Percentiles rank a stretch among this genome's conserved stretches.
Evolutionary conservation across 108 stramenopile species (phyloP).

Genomic region (Asterionellopsis glacialis): DNA sequence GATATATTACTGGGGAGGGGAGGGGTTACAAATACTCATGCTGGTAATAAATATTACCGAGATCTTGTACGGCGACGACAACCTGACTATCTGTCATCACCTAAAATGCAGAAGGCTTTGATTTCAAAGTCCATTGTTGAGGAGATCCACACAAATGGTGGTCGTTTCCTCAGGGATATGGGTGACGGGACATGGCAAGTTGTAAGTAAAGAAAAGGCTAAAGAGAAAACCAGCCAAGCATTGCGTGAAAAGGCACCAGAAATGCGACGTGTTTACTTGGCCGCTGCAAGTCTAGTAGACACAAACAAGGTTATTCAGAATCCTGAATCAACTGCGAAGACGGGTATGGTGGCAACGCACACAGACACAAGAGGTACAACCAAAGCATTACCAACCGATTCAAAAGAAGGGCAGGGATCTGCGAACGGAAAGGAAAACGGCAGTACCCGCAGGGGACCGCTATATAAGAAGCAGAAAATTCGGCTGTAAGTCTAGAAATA

Average conservation of each 20-base stretch:
- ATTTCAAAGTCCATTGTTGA: neutral
- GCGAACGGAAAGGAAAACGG: too few relatives aligned
- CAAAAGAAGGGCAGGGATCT: too few relatives aligned
- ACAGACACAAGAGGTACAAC: too few relatives aligned
- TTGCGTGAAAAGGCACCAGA: slow-evolving; percentile 71
- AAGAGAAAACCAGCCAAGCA: slow-evolving; percentile 67
- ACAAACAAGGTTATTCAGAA: too few relatives aligned
- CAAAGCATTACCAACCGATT: too few relatives aligned
- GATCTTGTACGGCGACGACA: slow-evolving; percentile 13
- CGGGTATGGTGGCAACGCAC: too few relatives aligned
- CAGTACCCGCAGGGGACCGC: too few relatives aligned
- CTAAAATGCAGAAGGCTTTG: neutral
- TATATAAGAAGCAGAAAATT: too few relatives aligned
- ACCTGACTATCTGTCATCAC: neutral
- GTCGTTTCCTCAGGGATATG: slow-evolving; percentile 11
- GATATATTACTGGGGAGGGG: slow-evolving; percentile 69
- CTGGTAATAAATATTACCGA: slow-evolving; percentile 64
- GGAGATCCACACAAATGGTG: neutral
- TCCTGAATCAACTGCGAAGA: too few relatives aligned
- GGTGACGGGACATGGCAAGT: neutral
- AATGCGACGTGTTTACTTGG: slow-evolving; percentile 20
- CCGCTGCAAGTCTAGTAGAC: too few relatives aligned
- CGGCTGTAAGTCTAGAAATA: too few relatives aligned
- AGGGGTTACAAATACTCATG: slow-evolving; percentile 55
- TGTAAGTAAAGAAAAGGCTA: slow-evolving; percentile 19